phyloP scores from a whole-genome alignment of 176 grass and related monocot genomes.

The Carex parvula region DNA sequence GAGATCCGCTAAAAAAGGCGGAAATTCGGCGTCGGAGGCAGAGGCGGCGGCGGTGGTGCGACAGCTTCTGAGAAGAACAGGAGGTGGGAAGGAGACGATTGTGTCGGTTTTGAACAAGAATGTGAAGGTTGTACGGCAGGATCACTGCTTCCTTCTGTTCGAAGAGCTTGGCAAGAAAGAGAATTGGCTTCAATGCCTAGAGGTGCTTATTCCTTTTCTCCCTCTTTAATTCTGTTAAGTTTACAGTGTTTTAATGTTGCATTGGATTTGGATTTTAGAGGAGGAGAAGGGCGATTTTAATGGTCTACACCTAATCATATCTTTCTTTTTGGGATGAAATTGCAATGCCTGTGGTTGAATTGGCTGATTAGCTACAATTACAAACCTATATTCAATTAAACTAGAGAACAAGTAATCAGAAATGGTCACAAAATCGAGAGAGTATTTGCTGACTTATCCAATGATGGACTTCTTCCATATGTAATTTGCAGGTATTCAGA shows the following conservation, averaged over 20 bases:
- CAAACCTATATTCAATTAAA: background rate
- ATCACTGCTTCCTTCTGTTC: slow-evolving; percentile 90
- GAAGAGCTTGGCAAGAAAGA: slow-evolving; percentile 87
- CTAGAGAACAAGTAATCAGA: background rate
- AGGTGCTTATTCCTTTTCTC: slow-evolving; percentile 27
- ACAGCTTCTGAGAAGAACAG: slow-evolving; percentile 45
- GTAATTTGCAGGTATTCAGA: slow-evolving; percentile 68
- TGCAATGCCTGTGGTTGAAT: background rate
- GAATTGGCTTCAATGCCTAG: slow-evolving; percentile 81
- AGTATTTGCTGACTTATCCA: background rate
- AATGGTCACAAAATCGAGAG: background rate
- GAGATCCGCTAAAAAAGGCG: slow-evolving; percentile 6
- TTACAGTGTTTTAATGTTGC: background rate
- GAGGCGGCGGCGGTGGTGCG: slow-evolving; percentile 58
- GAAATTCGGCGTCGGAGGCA: slow-evolving; percentile 28
- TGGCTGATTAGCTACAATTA: background rate
- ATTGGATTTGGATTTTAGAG: background rate
- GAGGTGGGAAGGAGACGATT: slow-evolving; percentile 60
- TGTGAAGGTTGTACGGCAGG: slow-evolving; percentile 67
- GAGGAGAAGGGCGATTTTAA: background rate
- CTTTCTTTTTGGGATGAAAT: background rate
- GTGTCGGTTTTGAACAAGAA: slow-evolving; percentile 62
- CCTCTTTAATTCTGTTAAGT: background rate
- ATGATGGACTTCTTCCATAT: background rate
- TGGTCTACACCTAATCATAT: background rate